A percentile compares a stretch with the other conserved stretches of the same genome.
Evolutionary conservation across 805 yeast genomes (phyloP).

Genomic region (Pichia rugopelliculosa): DNA sequence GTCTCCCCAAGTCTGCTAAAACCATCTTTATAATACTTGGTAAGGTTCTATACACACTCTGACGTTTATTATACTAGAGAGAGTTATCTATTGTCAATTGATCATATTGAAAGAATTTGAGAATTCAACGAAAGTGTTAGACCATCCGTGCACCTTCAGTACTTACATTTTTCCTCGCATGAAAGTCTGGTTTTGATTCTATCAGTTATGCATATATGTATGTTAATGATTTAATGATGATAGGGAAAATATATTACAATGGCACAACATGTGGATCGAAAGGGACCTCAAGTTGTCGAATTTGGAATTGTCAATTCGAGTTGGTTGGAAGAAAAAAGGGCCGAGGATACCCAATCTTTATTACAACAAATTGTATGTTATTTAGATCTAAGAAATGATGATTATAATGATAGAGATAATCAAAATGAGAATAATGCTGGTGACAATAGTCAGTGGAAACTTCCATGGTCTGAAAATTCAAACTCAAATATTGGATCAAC

Average conservation of each 20-base stretch:
- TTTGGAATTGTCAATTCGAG: conserved; percentile 21
- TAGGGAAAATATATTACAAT: background rate
- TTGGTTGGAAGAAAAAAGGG: conserved; percentile 9
- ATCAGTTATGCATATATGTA: too few relatives aligned
- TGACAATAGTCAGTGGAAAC: background rate
- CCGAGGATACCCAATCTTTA: conserved; percentile 19
- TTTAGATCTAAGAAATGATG: conserved; percentile 15
- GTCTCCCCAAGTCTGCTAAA: conserved; percentile 69
- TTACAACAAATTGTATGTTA: conserved; percentile 21
- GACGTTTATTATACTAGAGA: background rate
- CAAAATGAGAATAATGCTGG: background rate
- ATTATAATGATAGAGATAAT: background rate
- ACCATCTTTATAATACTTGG: conserved; percentile 42
- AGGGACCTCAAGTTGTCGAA: conserved; percentile 9
- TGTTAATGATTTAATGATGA: too few relatives aligned
- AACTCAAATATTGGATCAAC: background rate
- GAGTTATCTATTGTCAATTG: background rate
- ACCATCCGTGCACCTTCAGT: background rate
- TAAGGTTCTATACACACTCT: background rate
- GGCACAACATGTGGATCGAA: background rate
- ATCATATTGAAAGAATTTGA: background rate
- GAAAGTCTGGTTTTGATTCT: too few relatives aligned
- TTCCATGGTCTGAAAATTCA: background rate
- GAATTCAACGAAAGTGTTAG: background rate
- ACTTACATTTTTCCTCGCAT: too few relatives aligned